A percentile compares a stretch with the other conserved stretches of the same genome.
Conservation (phyloP, 2,329 filamentous ascomycete species). For the Apiospora koreana region DNA sequence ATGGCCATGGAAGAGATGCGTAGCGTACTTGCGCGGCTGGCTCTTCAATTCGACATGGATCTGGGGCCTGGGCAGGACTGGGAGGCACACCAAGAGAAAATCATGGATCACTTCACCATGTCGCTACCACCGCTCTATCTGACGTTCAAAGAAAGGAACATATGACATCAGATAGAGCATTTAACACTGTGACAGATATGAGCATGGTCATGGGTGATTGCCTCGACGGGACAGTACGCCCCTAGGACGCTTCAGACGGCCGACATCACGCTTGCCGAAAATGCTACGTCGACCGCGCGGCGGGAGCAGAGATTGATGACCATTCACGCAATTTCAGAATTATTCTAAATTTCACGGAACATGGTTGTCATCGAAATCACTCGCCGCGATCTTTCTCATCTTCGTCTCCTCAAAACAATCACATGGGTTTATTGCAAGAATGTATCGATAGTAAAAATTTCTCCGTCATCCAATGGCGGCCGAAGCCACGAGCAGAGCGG, state of each 20-base stretch:
- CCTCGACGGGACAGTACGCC: no score
- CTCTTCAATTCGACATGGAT: slow-evolving; percentile 12
- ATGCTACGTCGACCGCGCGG: no score
- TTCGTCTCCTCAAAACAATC: no score
- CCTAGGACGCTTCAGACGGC: no score
- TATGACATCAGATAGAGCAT: background rate
- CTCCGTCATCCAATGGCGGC: slow-evolving; percentile 34
- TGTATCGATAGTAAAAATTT: slow-evolving; percentile 39
- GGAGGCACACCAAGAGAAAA: slow-evolving; percentile 8
- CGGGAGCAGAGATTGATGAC: no score
- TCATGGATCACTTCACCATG: slow-evolving; percentile 16
- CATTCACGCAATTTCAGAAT: background rate
- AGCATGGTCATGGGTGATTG: no score
- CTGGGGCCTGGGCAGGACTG: slow-evolving; percentile 6
- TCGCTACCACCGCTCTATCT: slow-evolving; percentile 10
- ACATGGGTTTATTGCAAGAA: background rate
- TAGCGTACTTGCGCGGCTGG: slow-evolving; percentile 14
- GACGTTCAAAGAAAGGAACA: background rate
- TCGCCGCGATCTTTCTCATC: no score
- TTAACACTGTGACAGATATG: no score
- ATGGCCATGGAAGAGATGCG: slow-evolving; percentile 15
- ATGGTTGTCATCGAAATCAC: background rate
- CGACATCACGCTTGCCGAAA: no score
- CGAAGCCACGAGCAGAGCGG: slow-evolving; percentile 39
- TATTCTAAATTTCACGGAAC: no score